Evolutionary conservation across 345 rosid species (phyloP).

Genomic region (Acer negundo): DNA sequence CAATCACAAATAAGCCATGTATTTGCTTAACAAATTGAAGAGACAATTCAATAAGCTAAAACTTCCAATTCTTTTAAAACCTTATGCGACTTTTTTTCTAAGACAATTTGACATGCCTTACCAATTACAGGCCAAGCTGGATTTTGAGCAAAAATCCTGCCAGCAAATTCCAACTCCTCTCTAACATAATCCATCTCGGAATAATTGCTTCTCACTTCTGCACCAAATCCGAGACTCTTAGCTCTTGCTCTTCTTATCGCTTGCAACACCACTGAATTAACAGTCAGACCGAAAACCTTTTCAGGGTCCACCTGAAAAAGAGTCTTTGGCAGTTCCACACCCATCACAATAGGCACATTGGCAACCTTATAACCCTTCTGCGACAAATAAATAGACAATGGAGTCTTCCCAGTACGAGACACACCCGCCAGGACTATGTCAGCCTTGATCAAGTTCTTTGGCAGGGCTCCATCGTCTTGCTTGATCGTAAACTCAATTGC

Average conservation of each 20-base stretch:
- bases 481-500: conserved; percentile 90
- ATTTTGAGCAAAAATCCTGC: conserved; percentile 64
- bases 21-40: background rate
- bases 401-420: conserved; percentile 87
- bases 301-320: conserved; percentile 65
- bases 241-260: conserved; percentile 78
- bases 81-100: background rate
- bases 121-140: conserved; percentile 88
- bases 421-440: conserved; percentile 81
- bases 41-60: conserved; percentile 13
- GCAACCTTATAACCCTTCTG: conserved; percentile 91
- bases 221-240: conserved; percentile 61
- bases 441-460: conserved; percentile 66
- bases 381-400: conserved; percentile 74
- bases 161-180: conserved; percentile 67
- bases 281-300: conserved; percentile 78
- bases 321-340: conserved; percentile 58
- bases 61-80: background rate
- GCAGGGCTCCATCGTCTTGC: conserved; percentile 87
- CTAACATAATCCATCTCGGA: conserved; percentile 77
- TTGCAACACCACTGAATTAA: conserved; percentile 70
- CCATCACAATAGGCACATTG: conserved; percentile 81
- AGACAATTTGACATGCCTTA: conserved; percentile 25
- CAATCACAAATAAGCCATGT: conserved; percentile 26
- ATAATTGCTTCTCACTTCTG: conserved; percentile 54